phyloP scores from a whole-genome alignment of 2,329 filamentous ascomycete species.

The Chaetomiaceae sp. region DNA sequence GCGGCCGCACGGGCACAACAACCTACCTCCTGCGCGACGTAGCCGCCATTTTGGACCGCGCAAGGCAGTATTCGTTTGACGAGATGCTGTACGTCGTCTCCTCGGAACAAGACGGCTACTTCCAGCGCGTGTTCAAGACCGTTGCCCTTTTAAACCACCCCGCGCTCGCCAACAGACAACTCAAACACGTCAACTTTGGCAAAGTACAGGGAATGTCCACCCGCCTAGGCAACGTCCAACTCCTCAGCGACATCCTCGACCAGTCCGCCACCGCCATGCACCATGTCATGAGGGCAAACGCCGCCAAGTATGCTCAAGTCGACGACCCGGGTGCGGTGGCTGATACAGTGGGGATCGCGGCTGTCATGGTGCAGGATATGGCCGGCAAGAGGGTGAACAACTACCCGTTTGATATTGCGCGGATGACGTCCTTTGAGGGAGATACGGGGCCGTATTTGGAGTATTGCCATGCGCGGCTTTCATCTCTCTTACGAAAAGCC shows the following conservation, averaged over 20 bases:
- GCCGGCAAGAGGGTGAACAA: constrained; percentile 52
- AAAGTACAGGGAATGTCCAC: constrained; percentile 43
- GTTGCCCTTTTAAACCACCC: constrained; percentile 35
- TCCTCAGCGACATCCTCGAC: constrained; percentile 53
- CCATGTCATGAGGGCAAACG: constrained; percentile 51
- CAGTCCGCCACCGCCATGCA: constrained; percentile 64
- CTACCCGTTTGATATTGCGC: constrained; percentile 64
- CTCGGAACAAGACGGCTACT: constrained; percentile 34
- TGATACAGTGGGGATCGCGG: constrained; percentile 62
- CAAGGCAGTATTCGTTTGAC: constrained; percentile 43
- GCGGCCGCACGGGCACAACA: constrained; percentile 59
- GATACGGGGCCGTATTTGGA: constrained; percentile 72
- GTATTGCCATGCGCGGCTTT: constrained; percentile 63
- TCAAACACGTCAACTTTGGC: constrained; percentile 43
- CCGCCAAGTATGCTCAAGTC: constrained; percentile 44
- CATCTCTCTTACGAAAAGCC: constrained; percentile 34
- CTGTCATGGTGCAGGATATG: constrained; percentile 73
- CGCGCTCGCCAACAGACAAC: constrained; percentile 31
- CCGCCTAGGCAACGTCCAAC: constrained; percentile 46
- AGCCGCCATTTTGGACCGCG: constrained; percentile 59
- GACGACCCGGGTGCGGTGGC: constrained; percentile 58
- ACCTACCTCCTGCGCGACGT: constrained; percentile 68
- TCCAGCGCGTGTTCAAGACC: constrained; percentile 32
- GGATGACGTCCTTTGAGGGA: constrained; percentile 69
- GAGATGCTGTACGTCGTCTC: constrained; percentile 40